A percentile compares a stretch with the other conserved stretches of the same genome.
Evolutionary conservation across 306 rosid species (phyloP).

Genomic region (Quercus berberidifolia): DNA sequence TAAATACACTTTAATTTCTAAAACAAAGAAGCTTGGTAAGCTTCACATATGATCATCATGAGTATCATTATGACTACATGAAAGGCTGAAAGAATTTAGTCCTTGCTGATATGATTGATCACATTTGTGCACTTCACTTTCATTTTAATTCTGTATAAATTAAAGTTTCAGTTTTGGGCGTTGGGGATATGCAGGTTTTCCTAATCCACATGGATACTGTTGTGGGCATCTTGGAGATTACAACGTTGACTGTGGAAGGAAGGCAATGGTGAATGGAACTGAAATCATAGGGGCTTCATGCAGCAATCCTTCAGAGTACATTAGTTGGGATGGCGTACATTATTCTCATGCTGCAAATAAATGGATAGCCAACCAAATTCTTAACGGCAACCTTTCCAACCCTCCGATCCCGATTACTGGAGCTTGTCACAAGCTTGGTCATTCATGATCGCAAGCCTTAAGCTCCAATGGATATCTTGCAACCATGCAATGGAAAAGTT

Average conservation of each 20-base stretch:
- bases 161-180: neutral
- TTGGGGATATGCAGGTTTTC: slow-evolving; percentile 17
- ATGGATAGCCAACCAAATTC: slow-evolving; percentile 15
- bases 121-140: neutral
- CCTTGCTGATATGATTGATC: too few relatives aligned
- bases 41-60: neutral
- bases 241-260: slow-evolving; percentile 18
- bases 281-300: slow-evolving; percentile 13
- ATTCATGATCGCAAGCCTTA: neutral
- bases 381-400: slow-evolving; percentile 16
- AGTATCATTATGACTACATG: neutral
- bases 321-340: slow-evolving; percentile 24
- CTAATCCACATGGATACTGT: slow-evolving; percentile 22
- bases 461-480: neutral
- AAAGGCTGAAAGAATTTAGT: neutral
- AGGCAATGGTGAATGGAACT: slow-evolving; percentile 7
- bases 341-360: slow-evolving; percentile 26
- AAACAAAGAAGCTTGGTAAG: slow-evolving; percentile 23
- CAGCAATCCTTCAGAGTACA: slow-evolving; percentile 9
- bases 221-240: slow-evolving; percentile 18
- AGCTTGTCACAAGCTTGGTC: neutral
- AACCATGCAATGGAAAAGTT: neutral
- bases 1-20: slow-evolving; percentile 22
- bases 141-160: neutral
- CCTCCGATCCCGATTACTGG: neutral